Conservation (phyloP, 306 rosid genomes). For the Cucurbita ficifolia region DNA sequence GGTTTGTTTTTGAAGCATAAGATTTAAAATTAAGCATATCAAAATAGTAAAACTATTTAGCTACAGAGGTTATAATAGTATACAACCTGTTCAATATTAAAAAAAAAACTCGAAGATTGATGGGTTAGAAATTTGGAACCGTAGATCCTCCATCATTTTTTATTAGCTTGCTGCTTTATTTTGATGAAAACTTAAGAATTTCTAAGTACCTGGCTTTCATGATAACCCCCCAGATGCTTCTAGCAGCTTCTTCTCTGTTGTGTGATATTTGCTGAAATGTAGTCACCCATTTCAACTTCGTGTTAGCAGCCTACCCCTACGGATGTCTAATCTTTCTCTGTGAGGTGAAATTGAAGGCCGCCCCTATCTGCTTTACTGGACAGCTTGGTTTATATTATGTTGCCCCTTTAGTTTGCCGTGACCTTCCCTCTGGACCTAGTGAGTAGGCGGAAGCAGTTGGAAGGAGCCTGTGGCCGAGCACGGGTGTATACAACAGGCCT, state of each 20-base stretch:
- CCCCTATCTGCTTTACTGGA: neutral
- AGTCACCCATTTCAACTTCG: neutral
- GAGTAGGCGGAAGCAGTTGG: constrained; percentile 90
- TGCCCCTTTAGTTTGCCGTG: constrained; percentile 44
- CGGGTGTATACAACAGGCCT: constrained; percentile 71
- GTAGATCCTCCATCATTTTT: neutral
- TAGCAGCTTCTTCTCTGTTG: constrained; percentile 1
- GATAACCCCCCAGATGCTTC: neutral
- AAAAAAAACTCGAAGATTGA: neutral
- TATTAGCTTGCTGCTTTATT: neutral
- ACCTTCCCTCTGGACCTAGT: constrained; percentile 97
- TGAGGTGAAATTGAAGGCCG: constrained; percentile 1
- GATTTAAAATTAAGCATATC: neutral
- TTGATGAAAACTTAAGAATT: neutral
- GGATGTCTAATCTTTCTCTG: neutral
- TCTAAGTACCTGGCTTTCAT: neutral
- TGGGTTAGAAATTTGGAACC: neutral
- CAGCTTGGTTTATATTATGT: constrained; percentile 14
- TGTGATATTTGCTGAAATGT: neutral
- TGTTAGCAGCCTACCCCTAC: neutral
- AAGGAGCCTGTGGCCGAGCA: constrained; percentile 94
- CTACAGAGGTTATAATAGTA: neutral
- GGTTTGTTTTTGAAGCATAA: neutral
- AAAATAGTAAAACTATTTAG: neutral
- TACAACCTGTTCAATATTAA: neutral